Conservation (phyloP, 495 filamentous ascomycete species). For the Cenococcum geophilum region DNA sequence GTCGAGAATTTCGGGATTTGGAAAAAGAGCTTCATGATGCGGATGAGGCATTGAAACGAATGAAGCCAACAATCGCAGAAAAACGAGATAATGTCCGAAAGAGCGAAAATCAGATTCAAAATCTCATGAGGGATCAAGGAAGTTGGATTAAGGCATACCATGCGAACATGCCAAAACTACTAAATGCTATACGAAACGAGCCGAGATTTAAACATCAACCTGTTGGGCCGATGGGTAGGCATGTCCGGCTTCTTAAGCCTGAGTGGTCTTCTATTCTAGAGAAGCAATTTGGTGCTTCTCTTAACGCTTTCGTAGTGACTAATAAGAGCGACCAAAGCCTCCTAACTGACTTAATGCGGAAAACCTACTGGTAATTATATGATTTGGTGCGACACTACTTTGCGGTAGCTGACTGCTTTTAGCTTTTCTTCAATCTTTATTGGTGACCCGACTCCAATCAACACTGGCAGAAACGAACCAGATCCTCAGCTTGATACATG, state of each 20-base stretch:
- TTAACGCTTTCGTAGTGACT: slow-evolving; percentile 75
- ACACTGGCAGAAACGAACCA: slow-evolving; percentile 65
- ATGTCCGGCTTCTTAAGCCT: slow-evolving; percentile 67
- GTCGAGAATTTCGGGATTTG: slow-evolving; percentile 33
- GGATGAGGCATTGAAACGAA: slow-evolving; percentile 37
- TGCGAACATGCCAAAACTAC: slow-evolving; percentile 53
- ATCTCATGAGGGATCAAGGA: slow-evolving; percentile 50
- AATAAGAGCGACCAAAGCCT: slow-evolving; percentile 61
- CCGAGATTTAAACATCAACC: slow-evolving; percentile 60
- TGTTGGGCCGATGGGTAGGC: slow-evolving; percentile 74
- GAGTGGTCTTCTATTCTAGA: slow-evolving; percentile 85
- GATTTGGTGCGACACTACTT: background rate
- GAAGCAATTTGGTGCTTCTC: slow-evolving; percentile 53
- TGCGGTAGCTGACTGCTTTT: slow-evolving; percentile 24
- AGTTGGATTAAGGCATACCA: slow-evolving; percentile 52
- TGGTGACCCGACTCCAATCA: slow-evolving; percentile 51
- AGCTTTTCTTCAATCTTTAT: slow-evolving; percentile 61
- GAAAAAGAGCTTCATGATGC: slow-evolving; percentile 39
- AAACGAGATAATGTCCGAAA: slow-evolving; percentile 40
- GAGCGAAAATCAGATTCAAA: slow-evolving; percentile 44
- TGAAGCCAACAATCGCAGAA: slow-evolving; percentile 31
- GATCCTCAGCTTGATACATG: slow-evolving; percentile 66
- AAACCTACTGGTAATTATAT: slow-evolving; percentile 45
- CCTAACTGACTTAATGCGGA: slow-evolving; percentile 58
- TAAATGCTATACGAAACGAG: slow-evolving; percentile 62